A percentile compares a stretch with the other conserved stretches of the same genome.
Conservation (phyloP, 2,329 filamentous ascomycete genomes). For the Botryotinia convoluta region DNA sequence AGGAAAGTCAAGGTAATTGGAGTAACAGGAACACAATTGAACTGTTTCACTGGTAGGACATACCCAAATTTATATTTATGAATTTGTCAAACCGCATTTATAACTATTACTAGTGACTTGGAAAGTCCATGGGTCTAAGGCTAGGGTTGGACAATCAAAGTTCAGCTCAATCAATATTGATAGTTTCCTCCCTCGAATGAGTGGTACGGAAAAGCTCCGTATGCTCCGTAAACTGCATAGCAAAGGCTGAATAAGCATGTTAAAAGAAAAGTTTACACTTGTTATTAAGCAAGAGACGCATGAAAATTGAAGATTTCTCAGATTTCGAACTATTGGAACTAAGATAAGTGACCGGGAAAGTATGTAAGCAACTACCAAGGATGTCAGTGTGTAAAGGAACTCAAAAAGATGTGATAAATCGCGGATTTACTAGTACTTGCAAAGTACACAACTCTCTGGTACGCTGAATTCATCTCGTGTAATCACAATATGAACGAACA, state of each 20-base stretch:
- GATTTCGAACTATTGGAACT: background rate
- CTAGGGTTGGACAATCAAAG: background rate
- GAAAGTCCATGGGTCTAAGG: background rate
- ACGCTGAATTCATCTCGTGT: background rate
- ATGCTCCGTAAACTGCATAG: background rate
- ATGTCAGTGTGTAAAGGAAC: background rate
- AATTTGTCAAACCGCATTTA: background rate
- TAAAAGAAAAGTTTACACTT: background rate
- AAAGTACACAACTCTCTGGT: background rate
- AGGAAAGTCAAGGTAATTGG: background rate
- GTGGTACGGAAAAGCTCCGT: too few species aligned
- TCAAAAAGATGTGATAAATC: background rate
- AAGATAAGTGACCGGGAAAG: background rate
- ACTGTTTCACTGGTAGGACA: background rate
- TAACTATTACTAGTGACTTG: background rate
- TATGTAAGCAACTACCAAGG: background rate
- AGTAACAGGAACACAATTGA: background rate
- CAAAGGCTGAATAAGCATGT: background rate
- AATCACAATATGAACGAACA: background rate
- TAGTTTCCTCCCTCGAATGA: background rate
- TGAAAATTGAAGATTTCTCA: slow-evolving; percentile 6
- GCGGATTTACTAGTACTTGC: background rate
- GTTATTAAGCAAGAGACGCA: background rate
- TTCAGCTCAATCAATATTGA: background rate
- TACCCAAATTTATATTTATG: background rate